A percentile compares a stretch with the other conserved stretches of the same genome.
Evolutionary conservation across 2,329 filamentous ascomycete species (phyloP).

Genomic region (Neonectria punicea): DNA sequence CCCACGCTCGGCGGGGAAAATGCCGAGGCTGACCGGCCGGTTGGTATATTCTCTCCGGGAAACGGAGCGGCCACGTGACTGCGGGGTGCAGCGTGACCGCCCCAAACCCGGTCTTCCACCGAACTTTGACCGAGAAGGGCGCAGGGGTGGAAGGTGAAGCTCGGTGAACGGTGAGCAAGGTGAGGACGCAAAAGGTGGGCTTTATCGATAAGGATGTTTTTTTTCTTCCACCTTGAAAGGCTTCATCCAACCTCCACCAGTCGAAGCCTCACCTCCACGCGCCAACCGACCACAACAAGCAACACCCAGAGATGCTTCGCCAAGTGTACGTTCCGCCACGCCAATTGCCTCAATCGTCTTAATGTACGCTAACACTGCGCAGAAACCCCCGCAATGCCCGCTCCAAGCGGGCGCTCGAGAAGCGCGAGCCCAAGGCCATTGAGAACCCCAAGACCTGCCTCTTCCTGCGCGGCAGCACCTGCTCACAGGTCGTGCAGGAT

Average conservation of each 20-base stretch:
- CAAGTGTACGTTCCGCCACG: slow-evolving; percentile 54
- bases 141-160: background rate
- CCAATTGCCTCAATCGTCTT: background rate
- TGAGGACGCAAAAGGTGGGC: slow-evolving; percentile 11
- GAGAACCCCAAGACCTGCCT: slow-evolving; percentile 93
- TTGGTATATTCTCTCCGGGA: slow-evolving; percentile 16
- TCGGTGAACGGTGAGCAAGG: slow-evolving; percentile 20
- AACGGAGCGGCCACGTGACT: slow-evolving; percentile 48
- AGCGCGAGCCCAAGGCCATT: slow-evolving; percentile 86
- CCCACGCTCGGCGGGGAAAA: slow-evolving; percentile 40
- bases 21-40: slow-evolving; percentile 42
- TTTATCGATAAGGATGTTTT: slow-evolving; percentile 49
- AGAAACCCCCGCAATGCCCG: slow-evolving; percentile 78
- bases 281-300: slow-evolving; percentile 17
- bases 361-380: background rate
- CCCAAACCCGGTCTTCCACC: slow-evolving; percentile 21
- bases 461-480: slow-evolving; percentile 87
- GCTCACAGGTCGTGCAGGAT: slow-evolving; percentile 83
- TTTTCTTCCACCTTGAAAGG: slow-evolving; percentile 37
- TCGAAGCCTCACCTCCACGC: slow-evolving; percentile 26
- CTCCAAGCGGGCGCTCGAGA: slow-evolving; percentile 94
- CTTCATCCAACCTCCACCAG: slow-evolving; percentile 23
- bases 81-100: slow-evolving; percentile 37
- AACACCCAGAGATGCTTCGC: slow-evolving; percentile 55
- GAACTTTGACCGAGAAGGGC: slow-evolving; percentile 7